Percentiles rank a stretch among this genome's conserved stretches.
Evolutionary conservation across 2,329 filamentous ascomycete genomes (phyloP).

Genomic region (Rhynchosporium graminicola): DNA sequence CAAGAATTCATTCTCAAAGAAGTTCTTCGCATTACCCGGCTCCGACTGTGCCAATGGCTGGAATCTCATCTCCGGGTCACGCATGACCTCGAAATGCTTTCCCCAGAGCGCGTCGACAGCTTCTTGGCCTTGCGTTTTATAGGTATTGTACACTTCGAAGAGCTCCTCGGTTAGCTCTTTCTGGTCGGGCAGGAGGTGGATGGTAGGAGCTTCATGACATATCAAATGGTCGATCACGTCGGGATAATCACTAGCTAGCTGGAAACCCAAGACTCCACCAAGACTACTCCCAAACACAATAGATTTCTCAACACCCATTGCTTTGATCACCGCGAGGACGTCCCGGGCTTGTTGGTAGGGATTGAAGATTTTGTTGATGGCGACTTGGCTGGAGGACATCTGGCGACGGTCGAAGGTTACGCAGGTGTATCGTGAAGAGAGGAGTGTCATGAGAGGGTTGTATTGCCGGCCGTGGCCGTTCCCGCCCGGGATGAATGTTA

Average conservation of each 20-base stretch:
- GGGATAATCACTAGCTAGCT: slow-evolving; percentile 40
- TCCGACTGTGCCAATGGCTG: slow-evolving; percentile 18
- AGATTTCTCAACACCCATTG: slow-evolving; percentile 70
- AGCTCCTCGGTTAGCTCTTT: slow-evolving; percentile 33
- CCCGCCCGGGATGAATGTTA: slow-evolving; percentile 41
- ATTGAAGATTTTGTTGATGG: slow-evolving; percentile 33
- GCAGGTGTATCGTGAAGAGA: slow-evolving; percentile 38
- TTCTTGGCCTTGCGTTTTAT: slow-evolving; percentile 31
- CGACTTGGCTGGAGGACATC: slow-evolving; percentile 39
- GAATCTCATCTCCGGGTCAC: slow-evolving; percentile 24
- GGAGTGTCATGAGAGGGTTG: slow-evolving; percentile 36
- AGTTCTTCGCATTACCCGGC: slow-evolving; percentile 34
- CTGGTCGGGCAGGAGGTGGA: slow-evolving; percentile 36
- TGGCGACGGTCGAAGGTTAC: slow-evolving; percentile 42
- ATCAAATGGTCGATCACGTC: slow-evolving; percentile 39
- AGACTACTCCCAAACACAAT: slow-evolving; percentile 59
- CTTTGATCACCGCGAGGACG: slow-evolving; percentile 38
- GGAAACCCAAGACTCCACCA: slow-evolving; percentile 39
- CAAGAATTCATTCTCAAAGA: slow-evolving; percentile 40
- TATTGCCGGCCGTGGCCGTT: slow-evolving; percentile 42
- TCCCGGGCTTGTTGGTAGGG: slow-evolving; percentile 40
- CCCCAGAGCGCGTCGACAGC: slow-evolving; percentile 29
- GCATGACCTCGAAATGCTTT: slow-evolving; percentile 33
- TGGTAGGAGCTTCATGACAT: slow-evolving; percentile 39
- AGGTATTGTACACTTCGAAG: slow-evolving; percentile 31